phyloP scores from a whole-genome alignment of 2,329 filamentous ascomycete species.

The Aspergillus candidus region DNA sequence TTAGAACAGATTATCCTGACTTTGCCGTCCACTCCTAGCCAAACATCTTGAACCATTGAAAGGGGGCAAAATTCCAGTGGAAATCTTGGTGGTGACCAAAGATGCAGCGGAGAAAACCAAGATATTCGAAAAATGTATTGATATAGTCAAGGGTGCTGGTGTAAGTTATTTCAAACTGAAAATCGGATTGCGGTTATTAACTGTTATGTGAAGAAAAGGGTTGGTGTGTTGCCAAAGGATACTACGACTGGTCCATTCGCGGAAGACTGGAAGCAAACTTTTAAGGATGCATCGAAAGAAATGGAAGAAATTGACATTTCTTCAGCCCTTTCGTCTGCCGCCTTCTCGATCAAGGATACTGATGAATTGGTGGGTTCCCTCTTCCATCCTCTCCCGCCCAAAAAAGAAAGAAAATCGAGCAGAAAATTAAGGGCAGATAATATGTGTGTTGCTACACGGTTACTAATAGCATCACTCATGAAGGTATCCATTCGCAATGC shows the following conservation, averaged over 20 bases:
- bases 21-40: conserved; percentile 48
- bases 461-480: conserved; percentile 8
- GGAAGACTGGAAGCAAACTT: conserved; percentile 90
- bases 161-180: conserved; percentile 47
- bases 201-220: conserved; percentile 62
- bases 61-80: conserved; percentile 83
- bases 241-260: conserved; percentile 79
- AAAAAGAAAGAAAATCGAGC: too few species aligned
- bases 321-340: conserved; percentile 70
- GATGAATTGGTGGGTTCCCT: conserved; percentile 62
- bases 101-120: conserved; percentile 88
- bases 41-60: conserved; percentile 90
- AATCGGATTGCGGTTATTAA: background rate
- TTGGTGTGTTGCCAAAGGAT: conserved; percentile 81
- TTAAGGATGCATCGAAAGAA: conserved; percentile 72
- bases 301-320: conserved; percentile 84
- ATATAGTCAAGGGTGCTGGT: conserved; percentile 80
- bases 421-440: too few species aligned
- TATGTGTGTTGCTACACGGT: too few species aligned
- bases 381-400: background rate
- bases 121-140: conserved; percentile 75
- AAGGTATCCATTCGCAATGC: conserved; percentile 86
- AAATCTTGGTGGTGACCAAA: conserved; percentile 87
- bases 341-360: conserved; percentile 91
- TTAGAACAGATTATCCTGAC: background rate